A percentile compares a stretch with the other conserved stretches of the same genome.
These are phyloP conservation scores for Capsicum chinense DNA, from an alignment of 257 asterid species.

Conservation along the genomic window DNA sequence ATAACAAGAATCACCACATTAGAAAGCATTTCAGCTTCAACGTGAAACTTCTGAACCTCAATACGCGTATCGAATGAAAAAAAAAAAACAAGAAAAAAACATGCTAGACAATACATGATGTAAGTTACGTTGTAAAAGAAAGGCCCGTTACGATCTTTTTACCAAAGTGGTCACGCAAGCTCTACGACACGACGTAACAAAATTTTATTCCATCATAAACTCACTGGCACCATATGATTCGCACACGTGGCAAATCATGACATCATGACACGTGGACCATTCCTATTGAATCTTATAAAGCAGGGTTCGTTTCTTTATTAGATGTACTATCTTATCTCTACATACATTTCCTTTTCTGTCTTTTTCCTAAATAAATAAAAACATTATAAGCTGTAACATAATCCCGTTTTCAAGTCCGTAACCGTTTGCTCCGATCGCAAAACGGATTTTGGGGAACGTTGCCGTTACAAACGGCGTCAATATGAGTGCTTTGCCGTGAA, in stretches of 20 bases:
- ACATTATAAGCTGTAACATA: constrained; percentile 26
- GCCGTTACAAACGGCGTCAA: constrained; percentile 1
- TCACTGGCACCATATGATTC: neutral
- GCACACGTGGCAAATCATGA: constrained; percentile 25
- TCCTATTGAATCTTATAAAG: constrained; percentile 26
- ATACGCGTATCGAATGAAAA: too few relatives aligned
- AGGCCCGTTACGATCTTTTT: constrained; percentile 16
- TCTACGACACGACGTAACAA: constrained; percentile 34
- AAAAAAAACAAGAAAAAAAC: neutral
- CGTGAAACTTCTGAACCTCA: too few relatives aligned
- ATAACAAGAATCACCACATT: too few relatives aligned
- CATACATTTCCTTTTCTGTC: constrained; percentile 19
- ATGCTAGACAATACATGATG: neutral
- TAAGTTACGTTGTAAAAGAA: neutral
- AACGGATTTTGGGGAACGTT: neutral
- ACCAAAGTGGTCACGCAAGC: constrained; percentile 26
- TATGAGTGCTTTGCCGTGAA: neutral
- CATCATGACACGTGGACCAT: neutral
- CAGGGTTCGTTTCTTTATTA: neutral
- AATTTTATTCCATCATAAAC: neutral
- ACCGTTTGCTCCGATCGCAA: constrained; percentile 17
- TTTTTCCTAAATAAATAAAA: neutral
- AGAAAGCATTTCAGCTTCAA: too few relatives aligned
- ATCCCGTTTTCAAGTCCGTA: constrained; percentile 44
- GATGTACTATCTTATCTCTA: neutral